Conservation (phyloP, 2,329 filamentous ascomycete genomes). For the Shiraia bambusicola region DNA sequence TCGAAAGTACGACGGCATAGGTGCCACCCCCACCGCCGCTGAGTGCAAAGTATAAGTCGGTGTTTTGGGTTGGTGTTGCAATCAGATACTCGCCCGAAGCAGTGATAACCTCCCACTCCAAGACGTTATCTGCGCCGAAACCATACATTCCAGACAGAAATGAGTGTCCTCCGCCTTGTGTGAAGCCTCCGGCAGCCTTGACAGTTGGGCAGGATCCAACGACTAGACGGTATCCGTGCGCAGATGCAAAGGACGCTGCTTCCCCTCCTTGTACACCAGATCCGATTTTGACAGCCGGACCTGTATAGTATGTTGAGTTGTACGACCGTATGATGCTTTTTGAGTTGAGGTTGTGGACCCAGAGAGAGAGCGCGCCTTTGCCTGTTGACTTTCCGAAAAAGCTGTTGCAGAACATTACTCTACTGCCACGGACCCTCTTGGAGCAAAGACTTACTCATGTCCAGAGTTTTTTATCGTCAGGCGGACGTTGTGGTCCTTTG, state of each 20-base stretch:
- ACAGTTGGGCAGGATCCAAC: conserved; percentile 41
- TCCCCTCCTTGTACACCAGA: conserved; percentile 16
- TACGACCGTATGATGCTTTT: conserved; percentile 14
- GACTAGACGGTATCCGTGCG: conserved; percentile 1
- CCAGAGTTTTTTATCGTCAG: conserved; percentile 23
- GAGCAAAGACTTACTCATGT: no score
- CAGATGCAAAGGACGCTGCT: neutral
- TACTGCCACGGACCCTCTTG: no score
- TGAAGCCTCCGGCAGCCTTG: conserved; percentile 44
- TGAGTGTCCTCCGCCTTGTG: conserved; percentile 53
- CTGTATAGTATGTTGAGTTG: conserved; percentile 9
- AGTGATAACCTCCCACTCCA: conserved; percentile 24
- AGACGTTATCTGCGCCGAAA: conserved; percentile 18
- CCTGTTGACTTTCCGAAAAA: conserved; percentile 25
- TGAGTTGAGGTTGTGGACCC: conserved; percentile 30
- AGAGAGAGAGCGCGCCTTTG: conserved; percentile 20
- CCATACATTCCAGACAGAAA: conserved; percentile 40
- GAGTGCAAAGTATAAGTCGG: conserved; percentile 27
- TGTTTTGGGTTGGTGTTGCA: conserved; percentile 12
- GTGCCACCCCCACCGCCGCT: conserved; percentile 22
- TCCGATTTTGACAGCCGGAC: conserved; percentile 21
- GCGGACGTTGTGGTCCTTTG: conserved; percentile 14
- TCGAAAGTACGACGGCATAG: conserved; percentile 19
- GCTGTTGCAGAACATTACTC: no score
- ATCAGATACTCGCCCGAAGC: conserved; percentile 14